Conservation (phyloP, 768 basidiomycete species). For the Lentinus brumalis region DNA sequence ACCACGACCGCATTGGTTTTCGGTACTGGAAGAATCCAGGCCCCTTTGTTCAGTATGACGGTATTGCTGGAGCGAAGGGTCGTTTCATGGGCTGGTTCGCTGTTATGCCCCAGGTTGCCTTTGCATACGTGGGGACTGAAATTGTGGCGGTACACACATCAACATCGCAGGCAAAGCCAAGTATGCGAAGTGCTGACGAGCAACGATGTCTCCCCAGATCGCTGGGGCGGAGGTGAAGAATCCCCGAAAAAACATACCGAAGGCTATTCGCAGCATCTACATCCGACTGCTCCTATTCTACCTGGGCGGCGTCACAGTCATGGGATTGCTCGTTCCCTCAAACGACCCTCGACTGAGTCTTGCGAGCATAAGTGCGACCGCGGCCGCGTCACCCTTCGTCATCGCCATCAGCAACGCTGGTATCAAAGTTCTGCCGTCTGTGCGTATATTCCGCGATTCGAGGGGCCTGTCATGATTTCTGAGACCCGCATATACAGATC, state of each 20-base stretch:
- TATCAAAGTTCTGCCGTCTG: conserved; percentile 58
- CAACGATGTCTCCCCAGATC: conserved; percentile 25
- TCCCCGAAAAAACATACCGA: conserved; percentile 46
- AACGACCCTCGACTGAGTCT: conserved; percentile 45
- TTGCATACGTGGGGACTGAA: conserved; percentile 63
- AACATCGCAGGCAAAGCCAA: too few relatives aligned
- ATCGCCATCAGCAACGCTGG: conserved; percentile 58
- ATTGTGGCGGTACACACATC: conserved; percentile 38
- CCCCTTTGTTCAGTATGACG: conserved; percentile 49
- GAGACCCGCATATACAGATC: conserved; percentile 17
- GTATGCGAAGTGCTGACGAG: conserved; percentile 11
- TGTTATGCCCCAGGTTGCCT: conserved; percentile 59
- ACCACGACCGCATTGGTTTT: conserved; percentile 53
- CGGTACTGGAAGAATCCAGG: conserved; percentile 57
- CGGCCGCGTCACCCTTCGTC: conserved; percentile 56
- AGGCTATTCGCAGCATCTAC: conserved; percentile 48
- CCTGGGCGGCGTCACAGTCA: conserved; percentile 44
- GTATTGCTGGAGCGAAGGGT: conserved; percentile 45
- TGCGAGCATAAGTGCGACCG: conserved; percentile 33
- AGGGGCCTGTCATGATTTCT: background rate
- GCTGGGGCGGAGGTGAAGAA: conserved; percentile 54
- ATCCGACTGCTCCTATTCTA: conserved; percentile 53
- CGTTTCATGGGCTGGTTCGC: conserved; percentile 54
- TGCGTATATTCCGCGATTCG: conserved; percentile 20
- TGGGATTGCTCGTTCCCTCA: conserved; percentile 52